phyloP scores from a whole-genome alignment of 2,329 filamentous ascomycete species.

The Fusarium sp. region DNA sequence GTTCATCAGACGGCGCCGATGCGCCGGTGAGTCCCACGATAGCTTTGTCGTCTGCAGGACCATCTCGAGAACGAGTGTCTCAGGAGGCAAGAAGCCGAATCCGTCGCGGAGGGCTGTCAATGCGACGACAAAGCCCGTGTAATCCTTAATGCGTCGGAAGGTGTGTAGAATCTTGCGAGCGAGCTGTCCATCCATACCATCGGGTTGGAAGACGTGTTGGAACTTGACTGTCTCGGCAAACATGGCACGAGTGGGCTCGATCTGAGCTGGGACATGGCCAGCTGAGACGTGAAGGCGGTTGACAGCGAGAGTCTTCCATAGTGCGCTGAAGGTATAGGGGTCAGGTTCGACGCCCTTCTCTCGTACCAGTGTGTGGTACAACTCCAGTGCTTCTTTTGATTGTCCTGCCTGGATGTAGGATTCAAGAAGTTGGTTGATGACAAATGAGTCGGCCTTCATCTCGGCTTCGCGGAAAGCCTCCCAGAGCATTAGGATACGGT shows the following conservation, averaged over 20 bases:
- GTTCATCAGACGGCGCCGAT: slow-evolving; percentile 57
- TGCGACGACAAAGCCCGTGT: slow-evolving; percentile 61
- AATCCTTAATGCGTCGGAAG: slow-evolving; percentile 62
- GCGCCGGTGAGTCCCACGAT: slow-evolving; percentile 57
- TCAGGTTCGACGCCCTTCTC: slow-evolving; percentile 69
- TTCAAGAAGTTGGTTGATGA: slow-evolving; percentile 83
- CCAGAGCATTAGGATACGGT: slow-evolving; percentile 71
- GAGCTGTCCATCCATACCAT: slow-evolving; percentile 61
- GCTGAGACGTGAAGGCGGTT: slow-evolving; percentile 60
- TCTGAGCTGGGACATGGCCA: slow-evolving; percentile 50
- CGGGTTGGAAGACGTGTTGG: slow-evolving; percentile 59
- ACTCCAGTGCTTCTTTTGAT: slow-evolving; percentile 64
- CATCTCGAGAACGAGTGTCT: slow-evolving; percentile 63
- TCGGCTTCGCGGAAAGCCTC: slow-evolving; percentile 72
- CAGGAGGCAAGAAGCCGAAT: slow-evolving; percentile 60
- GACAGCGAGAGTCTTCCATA: slow-evolving; percentile 72
- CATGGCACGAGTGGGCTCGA: slow-evolving; percentile 55
- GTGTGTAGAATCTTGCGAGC: slow-evolving; percentile 65
- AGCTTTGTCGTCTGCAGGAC: slow-evolving; percentile 60
- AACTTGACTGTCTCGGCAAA: slow-evolving; percentile 66
- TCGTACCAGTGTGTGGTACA: slow-evolving; percentile 68
- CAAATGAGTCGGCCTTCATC: slow-evolving; percentile 77
- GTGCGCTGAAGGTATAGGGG: slow-evolving; percentile 75
- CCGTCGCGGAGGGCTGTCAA: slow-evolving; percentile 59
- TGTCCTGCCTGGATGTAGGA: slow-evolving; percentile 73